Percentiles rank a stretch among this genome's conserved stretches.
Conservation (phyloP, 768 basidiomycete species). For the Lactifluus pinguis region DNA sequence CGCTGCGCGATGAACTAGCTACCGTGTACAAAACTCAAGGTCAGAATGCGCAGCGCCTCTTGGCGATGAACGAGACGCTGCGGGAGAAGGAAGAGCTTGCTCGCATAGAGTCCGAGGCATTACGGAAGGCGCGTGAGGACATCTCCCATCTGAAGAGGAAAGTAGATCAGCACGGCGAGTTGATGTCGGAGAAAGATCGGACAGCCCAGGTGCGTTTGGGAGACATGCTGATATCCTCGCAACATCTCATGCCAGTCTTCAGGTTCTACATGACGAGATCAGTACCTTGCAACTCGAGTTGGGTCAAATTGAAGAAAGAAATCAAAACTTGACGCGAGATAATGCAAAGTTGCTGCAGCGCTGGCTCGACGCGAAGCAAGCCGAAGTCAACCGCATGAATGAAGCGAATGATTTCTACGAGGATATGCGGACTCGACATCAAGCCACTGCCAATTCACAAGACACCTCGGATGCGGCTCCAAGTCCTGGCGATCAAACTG, state of each 20-base stretch:
- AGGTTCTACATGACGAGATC: slow-evolving; percentile 95
- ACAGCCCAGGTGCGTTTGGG: slow-evolving; percentile 63
- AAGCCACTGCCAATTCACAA: slow-evolving; percentile 51
- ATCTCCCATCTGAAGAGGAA: slow-evolving; percentile 58
- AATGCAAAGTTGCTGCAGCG: slow-evolving; percentile 93
- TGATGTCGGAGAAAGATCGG: slow-evolving; percentile 83
- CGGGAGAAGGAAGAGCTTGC: slow-evolving; percentile 88
- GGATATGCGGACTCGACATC: slow-evolving; percentile 69
- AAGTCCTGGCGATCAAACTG: slow-evolving; percentile 19
- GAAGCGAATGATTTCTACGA: slow-evolving; percentile 87
- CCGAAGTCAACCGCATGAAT: slow-evolving; percentile 92
- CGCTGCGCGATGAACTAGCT: slow-evolving; percentile 84
- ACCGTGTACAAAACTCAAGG: slow-evolving; percentile 95
- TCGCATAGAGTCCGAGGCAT: slow-evolving; percentile 69
- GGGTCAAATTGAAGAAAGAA: slow-evolving; percentile 80
- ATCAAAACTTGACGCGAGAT: slow-evolving; percentile 78
- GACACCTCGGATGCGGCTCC: slow-evolving; percentile 29
- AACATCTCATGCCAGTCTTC: neutral
- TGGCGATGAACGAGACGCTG: slow-evolving; percentile 91
- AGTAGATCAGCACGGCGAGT: slow-evolving; percentile 74
- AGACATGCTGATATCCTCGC: neutral
- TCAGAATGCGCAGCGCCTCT: slow-evolving; percentile 86
- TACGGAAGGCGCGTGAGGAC: slow-evolving; percentile 72
- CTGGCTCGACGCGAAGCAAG: slow-evolving; percentile 93
- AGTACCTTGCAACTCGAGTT: slow-evolving; percentile 87